Evolutionary conservation across 2,329 filamentous ascomycete genomes (phyloP), one percentile per base, ranked within the genome.

Genomic region (Phoma sp.): DNA sequence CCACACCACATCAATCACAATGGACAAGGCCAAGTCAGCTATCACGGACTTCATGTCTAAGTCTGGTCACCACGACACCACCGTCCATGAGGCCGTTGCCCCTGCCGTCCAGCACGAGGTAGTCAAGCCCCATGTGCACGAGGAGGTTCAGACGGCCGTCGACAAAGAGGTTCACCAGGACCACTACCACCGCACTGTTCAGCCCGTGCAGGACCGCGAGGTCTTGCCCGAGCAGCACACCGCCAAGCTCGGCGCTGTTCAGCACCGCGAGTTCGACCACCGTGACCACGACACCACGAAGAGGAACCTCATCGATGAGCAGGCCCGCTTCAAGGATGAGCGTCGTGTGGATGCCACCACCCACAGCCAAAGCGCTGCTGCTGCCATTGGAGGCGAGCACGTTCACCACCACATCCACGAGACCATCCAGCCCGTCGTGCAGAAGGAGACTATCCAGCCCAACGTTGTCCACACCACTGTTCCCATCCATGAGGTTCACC

Each of bases 161-260:
- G 86, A 91, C 69, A 84, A 83, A 62, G 88, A 91, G 64, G 78
- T 90, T 4, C 87, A 91, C 69, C 88, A 90, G 70, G 85, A 90
- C 55, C 88, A 91, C 65, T 85, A 89, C 71, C 87, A 91, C 72
- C 88, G 86, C 41, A 86, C 85, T 0, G 77, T 90, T 1, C 88
- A 91, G 74, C 88, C 88, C 0, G 76, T 91, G 22, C 53, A 77
- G 17, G 78, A 85, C 63, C 75, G 80, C 60, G 84, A 84, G 66
- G 79, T 80, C 9, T 73, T 82, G 0, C 85, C 87, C 0, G 88
- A 90, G 74, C 76, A 86, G 71, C 88, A 90, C 68, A 76, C 78
- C 19, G 82, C 88, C 71, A 84, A 87, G 33, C 68, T 87, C 15
- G 76, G 78, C 2, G 80, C 80, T 2, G 83, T 88, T 0, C 81